These are phyloP conservation scores for Xylaria polymorpha DNA, from an alignment of 2,329 filamentous ascomycete genomes.

Conservation along the genomic window DNA sequence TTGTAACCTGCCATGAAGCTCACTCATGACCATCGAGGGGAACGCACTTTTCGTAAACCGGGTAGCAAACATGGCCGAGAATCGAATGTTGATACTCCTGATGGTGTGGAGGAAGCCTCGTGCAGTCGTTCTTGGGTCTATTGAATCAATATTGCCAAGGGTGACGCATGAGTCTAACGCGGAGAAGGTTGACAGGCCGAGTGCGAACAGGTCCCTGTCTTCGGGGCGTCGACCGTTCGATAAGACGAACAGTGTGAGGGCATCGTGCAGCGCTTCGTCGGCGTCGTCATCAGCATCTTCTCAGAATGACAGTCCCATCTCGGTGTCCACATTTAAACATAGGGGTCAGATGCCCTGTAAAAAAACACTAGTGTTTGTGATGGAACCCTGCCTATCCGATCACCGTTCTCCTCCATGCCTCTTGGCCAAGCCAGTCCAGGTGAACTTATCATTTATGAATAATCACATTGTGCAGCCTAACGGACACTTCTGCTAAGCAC, in stretches of 20 bases:
- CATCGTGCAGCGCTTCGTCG: slow-evolving; percentile 27
- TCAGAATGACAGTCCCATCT: slow-evolving; percentile 21
- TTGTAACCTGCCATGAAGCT: slow-evolving; percentile 24
- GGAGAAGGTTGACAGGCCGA: slow-evolving; percentile 30
- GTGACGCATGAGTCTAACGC: slow-evolving; percentile 30
- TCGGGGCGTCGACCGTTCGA: slow-evolving; percentile 19
- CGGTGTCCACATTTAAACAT: slow-evolving; percentile 23
- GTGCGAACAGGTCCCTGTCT: slow-evolving; percentile 19
- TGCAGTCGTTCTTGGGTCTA: slow-evolving; percentile 30
- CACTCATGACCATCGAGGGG: slow-evolving; percentile 1
- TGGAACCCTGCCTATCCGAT: slow-evolving; percentile 19
- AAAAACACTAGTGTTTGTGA: slow-evolving; percentile 20
- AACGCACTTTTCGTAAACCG: slow-evolving; percentile 18
- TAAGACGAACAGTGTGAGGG: slow-evolving; percentile 15
- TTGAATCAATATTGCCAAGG: slow-evolving; percentile 42
- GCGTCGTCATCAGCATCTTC: slow-evolving; percentile 38
- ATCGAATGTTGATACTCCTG: slow-evolving; percentile 15
- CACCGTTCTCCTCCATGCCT: slow-evolving; percentile 12
- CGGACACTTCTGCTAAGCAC: slow-evolving; percentile 25
- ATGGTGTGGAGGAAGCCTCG: slow-evolving; percentile 31
- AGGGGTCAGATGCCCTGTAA: slow-evolving; percentile 23
- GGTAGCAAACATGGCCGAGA: slow-evolving; percentile 10
- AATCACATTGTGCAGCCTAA: slow-evolving; percentile 26
- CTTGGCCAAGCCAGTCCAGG: slow-evolving; percentile 21
- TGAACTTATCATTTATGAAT: slow-evolving; percentile 29